Evolutionary conservation across 441 rosid genomes (phyloP), one percentile per base, ranked within the genome.

Genomic region (Populus hybrid): DNA sequence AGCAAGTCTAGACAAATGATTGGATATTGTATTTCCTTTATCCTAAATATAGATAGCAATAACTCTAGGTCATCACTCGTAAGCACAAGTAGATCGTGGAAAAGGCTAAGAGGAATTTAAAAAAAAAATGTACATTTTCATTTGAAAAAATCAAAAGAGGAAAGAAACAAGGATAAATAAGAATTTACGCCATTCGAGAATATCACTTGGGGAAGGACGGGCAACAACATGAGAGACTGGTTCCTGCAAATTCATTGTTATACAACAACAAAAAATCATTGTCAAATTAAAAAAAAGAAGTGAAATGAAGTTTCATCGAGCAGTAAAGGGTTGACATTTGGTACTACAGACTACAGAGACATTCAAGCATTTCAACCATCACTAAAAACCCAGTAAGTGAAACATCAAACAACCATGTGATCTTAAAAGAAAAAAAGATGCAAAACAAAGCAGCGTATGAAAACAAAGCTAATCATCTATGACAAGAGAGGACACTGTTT

Each of bases 121-220:
- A 1, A 42, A 9, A 11, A 29, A 29, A 29, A 24, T 24, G 31
- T 42, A 42, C 4, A 64, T 11, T 7, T 21, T n/a, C 68, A 64
- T n/a, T 10, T n/a, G 68, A 64, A n/a, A 20, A 67, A 28, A 10
- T 26, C n/a, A 29, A 11, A 29, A 29, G 31, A 29, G 12, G 72
- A 72, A 59, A 35, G 59, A 28, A 71, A 63, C 38, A 40, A 29
- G 73, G 78, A 77, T 64, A 40, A 78, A 80, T 1, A 18, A 35
- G 23, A 61, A 80, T 95, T 91, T 91, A 96, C 98, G 99, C 99
- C 99, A 96, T 76, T 96, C 98, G 72, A 96, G 99, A 80, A 96
- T 94, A 85, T 94, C 90, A 77, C 77, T 94, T 33, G 97, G 91
- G 78, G 97, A 93, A 87, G 98, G 99, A 74, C 94, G 93, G 56